A percentile compares a stretch with the other conserved stretches of the same genome.
Evolutionary conservation across 2,329 filamentous ascomycete genomes (phyloP).

Genomic region (Geosmithia flava): DNA sequence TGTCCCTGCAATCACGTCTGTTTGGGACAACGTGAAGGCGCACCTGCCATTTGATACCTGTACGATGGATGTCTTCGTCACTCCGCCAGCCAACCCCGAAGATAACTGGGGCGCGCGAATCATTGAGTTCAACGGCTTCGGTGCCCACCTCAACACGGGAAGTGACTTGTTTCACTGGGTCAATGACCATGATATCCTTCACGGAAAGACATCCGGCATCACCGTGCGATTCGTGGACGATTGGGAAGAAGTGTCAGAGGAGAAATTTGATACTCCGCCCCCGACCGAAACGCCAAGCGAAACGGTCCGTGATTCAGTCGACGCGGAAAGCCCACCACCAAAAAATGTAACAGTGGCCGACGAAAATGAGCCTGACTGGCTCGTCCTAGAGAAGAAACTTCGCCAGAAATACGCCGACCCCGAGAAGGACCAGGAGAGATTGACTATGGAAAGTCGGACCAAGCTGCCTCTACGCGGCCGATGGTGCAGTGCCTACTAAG

Average conservation of each 20-base stretch:
- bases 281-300: background rate
- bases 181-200: background rate
- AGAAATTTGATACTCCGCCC: background rate
- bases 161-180: background rate
- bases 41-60: background rate
- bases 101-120: background rate
- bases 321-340: no score
- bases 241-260: background rate
- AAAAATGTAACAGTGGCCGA: background rate
- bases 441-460: background rate
- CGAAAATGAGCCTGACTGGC: background rate
- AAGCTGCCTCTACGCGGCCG: background rate
- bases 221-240: background rate
- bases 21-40: no score
- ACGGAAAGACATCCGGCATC: background rate
- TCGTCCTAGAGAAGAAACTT: background rate
- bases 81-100: background rate
- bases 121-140: background rate
- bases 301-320: background rate
- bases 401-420: background rate
- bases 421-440: background rate
- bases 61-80: background rate
- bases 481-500: background rate
- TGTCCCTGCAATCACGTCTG: no score
- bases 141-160: background rate